Conservation (phyloP, 306 rosid species). For the Coriaria nepalensis region DNA sequence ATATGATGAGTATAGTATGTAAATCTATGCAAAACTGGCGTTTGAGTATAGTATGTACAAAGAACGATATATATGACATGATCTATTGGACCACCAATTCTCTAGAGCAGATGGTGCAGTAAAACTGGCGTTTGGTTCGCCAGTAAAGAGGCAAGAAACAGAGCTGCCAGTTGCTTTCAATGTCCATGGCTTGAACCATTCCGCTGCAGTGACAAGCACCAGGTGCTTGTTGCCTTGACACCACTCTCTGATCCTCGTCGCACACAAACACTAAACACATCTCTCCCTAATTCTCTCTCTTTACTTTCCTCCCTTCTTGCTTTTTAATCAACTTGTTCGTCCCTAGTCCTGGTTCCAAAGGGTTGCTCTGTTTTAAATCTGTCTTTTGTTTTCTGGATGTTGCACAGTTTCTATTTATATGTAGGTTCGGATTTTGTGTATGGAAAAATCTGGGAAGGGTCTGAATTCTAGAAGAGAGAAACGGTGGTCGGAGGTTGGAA, state of each 20-base stretch:
- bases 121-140: constrained; percentile 48
- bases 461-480: too few relatives aligned
- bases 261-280: constrained; percentile 91
- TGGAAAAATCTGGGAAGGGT: too few relatives aligned
- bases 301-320: neutral
- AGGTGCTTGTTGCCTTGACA: constrained; percentile 56
- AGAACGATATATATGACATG: too few relatives aligned
- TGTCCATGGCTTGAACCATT: constrained; percentile 56
- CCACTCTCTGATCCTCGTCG: constrained; percentile 49
- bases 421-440: too few relatives aligned
- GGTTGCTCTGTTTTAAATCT: neutral
- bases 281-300: constrained; percentile 1
- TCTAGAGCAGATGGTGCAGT: constrained; percentile 44
- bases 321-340: too few relatives aligned
- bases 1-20: too few relatives aligned
- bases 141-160: constrained; percentile 55
- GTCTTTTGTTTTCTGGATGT: neutral
- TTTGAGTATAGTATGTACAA: too few relatives aligned
- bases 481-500: too few relatives aligned
- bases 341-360: too few relatives aligned
- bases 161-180: constrained; percentile 48
- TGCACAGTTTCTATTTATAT: too few relatives aligned
- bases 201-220: constrained; percentile 83
- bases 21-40: too few relatives aligned
- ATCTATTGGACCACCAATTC: constrained; percentile 23